phyloP scores from a whole-genome alignment of 257 asterid species.

The Lycium ferocissimum region DNA sequence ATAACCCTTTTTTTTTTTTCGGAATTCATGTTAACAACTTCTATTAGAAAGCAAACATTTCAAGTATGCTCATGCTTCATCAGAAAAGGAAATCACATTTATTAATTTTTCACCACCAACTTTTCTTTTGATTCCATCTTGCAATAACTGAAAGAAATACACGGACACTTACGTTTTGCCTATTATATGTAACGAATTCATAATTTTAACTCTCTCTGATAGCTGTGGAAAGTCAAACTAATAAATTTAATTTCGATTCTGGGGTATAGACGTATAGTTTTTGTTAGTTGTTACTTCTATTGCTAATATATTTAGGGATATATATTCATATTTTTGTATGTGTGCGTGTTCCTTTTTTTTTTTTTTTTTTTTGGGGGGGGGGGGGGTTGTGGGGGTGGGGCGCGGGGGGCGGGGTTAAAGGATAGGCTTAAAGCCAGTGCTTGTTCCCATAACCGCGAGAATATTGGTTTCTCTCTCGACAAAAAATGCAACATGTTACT shows the following conservation, averaged over 20 bases:
- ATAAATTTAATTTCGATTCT: neutral
- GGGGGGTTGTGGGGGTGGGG: too few species aligned
- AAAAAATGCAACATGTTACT: neutral
- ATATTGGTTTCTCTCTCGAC: too few species aligned
- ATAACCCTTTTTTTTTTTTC: neutral
- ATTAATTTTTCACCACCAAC: conserved; percentile 5
- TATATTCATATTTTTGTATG: neutral
- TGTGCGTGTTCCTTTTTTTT: neutral
- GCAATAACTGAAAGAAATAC: neutral
- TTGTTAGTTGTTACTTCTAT: neutral
- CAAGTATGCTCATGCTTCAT: neutral
- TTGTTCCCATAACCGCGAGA: neutral
- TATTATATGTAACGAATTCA: neutral
- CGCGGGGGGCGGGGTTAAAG: too few species aligned
- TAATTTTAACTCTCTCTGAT: neutral
- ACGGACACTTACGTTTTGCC: neutral
- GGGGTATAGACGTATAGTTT: neutral
- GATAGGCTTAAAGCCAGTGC: neutral
- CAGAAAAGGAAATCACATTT: conserved; percentile 17
- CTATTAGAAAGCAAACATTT: neutral
- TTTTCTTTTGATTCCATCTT: conserved; percentile 7
- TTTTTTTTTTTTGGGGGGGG: too few species aligned
- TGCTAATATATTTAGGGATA: neutral
- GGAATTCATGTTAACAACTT: neutral
- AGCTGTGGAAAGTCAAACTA: neutral